These are phyloP conservation scores for Aureobasidium sp. DNA, from an alignment of 2,329 filamentous ascomycete species.

Conservation along the genomic window DNA sequence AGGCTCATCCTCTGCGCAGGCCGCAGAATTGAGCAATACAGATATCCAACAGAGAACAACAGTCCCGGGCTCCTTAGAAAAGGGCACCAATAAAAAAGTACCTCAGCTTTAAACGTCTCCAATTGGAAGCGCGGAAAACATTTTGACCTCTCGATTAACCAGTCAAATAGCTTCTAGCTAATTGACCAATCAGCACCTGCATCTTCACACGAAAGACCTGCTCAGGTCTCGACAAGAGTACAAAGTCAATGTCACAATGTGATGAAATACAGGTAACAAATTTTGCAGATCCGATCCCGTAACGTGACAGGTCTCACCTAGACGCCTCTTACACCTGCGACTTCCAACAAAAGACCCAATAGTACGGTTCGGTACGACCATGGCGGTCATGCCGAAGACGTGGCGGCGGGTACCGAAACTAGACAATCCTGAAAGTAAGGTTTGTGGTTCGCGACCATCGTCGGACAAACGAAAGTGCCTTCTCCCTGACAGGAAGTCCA, in stretches of 20 bases:
- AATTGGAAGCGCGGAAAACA: background rate
- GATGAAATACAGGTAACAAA: background rate
- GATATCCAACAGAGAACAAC: background rate
- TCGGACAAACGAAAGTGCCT: background rate
- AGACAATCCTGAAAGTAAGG: background rate
- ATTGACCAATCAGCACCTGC: background rate
- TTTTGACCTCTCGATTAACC: background rate
- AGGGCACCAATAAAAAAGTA: background rate
- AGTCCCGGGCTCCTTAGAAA: background rate
- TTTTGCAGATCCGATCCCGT: background rate
- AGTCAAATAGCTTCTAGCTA: background rate
- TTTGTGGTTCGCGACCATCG: background rate
- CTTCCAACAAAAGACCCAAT: background rate
- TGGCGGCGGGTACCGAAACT: background rate
- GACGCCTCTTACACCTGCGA: background rate
- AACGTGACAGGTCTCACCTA: background rate
- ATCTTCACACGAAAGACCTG: background rate
- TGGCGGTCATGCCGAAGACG: background rate
- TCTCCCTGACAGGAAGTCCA: background rate
- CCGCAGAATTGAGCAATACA: background rate
- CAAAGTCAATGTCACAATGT: background rate
- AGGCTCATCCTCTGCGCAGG: constrained; percentile 11
- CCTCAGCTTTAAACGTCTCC: background rate
- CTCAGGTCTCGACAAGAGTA: background rate
- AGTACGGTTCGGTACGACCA: background rate